Base-by-base conservation (phyloP, 2,329 filamentous ascomycete genomes). In the Macrophomina pseudophaseolina region DNA sequence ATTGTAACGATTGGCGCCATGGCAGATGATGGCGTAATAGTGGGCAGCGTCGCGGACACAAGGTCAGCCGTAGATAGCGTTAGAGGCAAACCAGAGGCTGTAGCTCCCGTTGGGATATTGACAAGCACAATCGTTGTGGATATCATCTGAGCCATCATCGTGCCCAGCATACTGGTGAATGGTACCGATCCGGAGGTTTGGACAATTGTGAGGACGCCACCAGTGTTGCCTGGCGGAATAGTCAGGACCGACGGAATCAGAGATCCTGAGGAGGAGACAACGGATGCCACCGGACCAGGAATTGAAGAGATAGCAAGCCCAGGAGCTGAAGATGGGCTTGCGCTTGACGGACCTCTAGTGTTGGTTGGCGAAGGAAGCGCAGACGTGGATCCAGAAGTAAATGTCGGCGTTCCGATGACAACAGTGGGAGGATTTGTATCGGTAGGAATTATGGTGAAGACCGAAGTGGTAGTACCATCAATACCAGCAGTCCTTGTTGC, bases 391-490 rank as follows among this genome's bases (percentile, higher is more conserved):
- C 33, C 33, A 12, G 16, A 8, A 14, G 51, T 35, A 12, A 38
- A 11, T 16, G 63, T 23, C 3, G 63, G 52, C 3, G 63, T 65
- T n/a, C 52, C 63, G 2, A 65, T 51, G 11, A 65, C 40, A 16
- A 65, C 63, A 4, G 46, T 56, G 4, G 63, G 63, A 16, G 32
- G 42, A 32, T 33, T 58, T 5, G 52, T 48, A 11, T 32, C 33
- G 4, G 52, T 40, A 11, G 63, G 63, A 2, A 65, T 14, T 7
- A 65, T 48, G 2, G 63, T 65, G 32, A 65, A 65, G 1, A 48
- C 35, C 9, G 63, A 49, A 30, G 42, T 65, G 14, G 30, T n/a
- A 5, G 40, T 40, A 3, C 63, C 52, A 3, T 46, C 40, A 18
- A 65, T 49, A 16, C 30, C 30, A 8, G 44, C 42, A 5, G 52